Percentiles rank a stretch among this genome's conserved stretches.
Evolutionary conservation across 2,329 filamentous ascomycete species (phyloP).

Genomic region (Aureobasidium sp.): DNA sequence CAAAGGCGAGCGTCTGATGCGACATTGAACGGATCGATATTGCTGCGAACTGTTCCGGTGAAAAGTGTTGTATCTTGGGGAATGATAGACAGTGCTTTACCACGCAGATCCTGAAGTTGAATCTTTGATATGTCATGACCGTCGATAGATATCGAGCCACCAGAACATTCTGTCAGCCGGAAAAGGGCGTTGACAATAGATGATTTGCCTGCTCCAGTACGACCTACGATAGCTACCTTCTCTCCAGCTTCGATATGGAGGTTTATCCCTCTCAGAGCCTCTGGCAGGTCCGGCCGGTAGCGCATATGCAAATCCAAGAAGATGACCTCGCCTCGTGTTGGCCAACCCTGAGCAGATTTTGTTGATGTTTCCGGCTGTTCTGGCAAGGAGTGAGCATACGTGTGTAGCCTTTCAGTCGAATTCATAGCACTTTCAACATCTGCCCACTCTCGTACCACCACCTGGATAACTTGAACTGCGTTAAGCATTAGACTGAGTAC

Average conservation of each 20-base stretch:
- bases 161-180: conserved; percentile 52
- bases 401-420: conserved; percentile 81
- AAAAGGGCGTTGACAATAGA: conserved; percentile 79
- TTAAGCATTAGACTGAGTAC: conserved; percentile 38
- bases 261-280: conserved; percentile 42
- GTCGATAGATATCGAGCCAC: conserved; percentile 43
- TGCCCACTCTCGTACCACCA: conserved; percentile 85
- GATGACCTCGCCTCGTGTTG: conserved; percentile 66
- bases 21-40: conserved; percentile 74
- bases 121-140: conserved; percentile 60
- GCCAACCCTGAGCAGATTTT: conserved; percentile 71
- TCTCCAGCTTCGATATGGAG: conserved; percentile 71
- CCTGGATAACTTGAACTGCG: conserved; percentile 74
- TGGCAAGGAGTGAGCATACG: conserved; percentile 81
- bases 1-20: conserved; percentile 72
- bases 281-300: conserved; percentile 43
- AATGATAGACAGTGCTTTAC: conserved; percentile 62
- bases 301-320: conserved; percentile 47
- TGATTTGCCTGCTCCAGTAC: conserved; percentile 78
- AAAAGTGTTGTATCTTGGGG: conserved; percentile 81
- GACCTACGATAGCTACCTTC: conserved; percentile 72
- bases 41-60: conserved; percentile 69
- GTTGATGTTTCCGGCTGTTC: conserved; percentile 73
- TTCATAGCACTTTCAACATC: conserved; percentile 99
- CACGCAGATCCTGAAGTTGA: conserved; percentile 68